Base-by-base conservation (phyloP, 2,329 filamentous ascomycete species). In the Botrytis hyacinthi region DNA sequence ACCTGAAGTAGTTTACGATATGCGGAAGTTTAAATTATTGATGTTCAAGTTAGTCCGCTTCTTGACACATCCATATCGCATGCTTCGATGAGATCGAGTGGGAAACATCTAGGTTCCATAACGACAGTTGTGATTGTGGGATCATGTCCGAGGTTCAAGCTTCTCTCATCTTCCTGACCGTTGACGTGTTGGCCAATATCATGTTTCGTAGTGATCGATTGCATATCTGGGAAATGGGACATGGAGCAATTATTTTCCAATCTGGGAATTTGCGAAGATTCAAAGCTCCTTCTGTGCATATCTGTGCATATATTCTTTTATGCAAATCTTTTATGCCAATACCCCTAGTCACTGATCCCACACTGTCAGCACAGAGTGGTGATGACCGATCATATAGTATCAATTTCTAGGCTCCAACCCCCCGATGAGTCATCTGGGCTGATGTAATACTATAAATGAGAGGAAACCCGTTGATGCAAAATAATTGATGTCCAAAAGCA, bases 31-130 rank as follows among this genome's bases (percentile, higher is more conserved):
- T 7, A 8, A 12, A 54, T 18, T 29, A 29, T 54, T 6, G 51
- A 18, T 16, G 14, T 29, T 16, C 12, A 37, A 57, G 14, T 29
- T 29, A 1, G 51, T 16, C 6, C n/a, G n/a, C 14, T 29, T 9
- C 6, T 57, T 57, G 7, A 57, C 6, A 57, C n/a, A 7, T n/a
- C 48, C 48, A 54, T 54, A 16, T 54, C 48, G 5, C 7, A 16
- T 8, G 14, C 51, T 29, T 57, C 16, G 16, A 57, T 57, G 6
- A 29, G 14, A 57, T 3, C 1, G 51, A 32, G 9, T 18, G 51
- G 14, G 0, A 8, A 1, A 32, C 0, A 29, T 29, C 1, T 8
- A 29, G n/a, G 1, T 18, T 32, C 16, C 14, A 57, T 18, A 18
- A 29, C 3, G 0, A 57, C 14, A 18, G 16, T 32, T 4, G n/a